Percentiles rank a stretch among this genome's conserved stretches.
These are phyloP conservation scores for Erythrophleum fordii DNA, from an alignment of 306 rosid species.

Conservation along the genomic window DNA sequence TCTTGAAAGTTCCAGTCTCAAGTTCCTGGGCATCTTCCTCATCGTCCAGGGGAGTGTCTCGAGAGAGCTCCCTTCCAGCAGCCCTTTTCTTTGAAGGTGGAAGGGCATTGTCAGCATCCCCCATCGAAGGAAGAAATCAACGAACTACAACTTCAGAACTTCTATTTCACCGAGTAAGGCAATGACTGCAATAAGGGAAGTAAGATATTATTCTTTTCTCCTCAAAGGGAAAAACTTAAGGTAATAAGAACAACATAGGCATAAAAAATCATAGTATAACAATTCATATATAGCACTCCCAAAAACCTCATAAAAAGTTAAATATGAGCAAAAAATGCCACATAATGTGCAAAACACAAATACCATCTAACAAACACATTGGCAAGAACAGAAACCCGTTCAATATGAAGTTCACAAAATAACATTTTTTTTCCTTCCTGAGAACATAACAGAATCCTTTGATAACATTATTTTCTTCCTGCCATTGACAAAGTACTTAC, in stretches of 20 bases:
- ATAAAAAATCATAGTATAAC: neutral
- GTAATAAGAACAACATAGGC: neutral
- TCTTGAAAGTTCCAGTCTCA: constrained; percentile 70
- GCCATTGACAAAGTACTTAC: neutral
- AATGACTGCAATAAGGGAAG: constrained; percentile 46
- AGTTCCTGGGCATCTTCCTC: constrained; percentile 57
- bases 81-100: constrained; percentile 75
- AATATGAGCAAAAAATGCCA: neutral
- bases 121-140: constrained; percentile 53
- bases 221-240: constrained; percentile 16
- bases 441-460: neutral
- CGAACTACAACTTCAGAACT: constrained; percentile 16
- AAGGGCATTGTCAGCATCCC: constrained; percentile 62
- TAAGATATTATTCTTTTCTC: neutral
- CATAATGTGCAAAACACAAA: neutral
- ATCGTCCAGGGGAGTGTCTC: constrained; percentile 70
- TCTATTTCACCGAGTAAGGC: constrained; percentile 1
- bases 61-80: constrained; percentile 71
- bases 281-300: neutral
- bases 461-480: neutral
- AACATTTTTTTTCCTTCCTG: neutral
- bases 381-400: neutral
- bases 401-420: neutral
- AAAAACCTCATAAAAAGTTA: neutral
- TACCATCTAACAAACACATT: neutral